Evolutionary conservation across 495 filamentous ascomycete species (phyloP).

Genomic region (Haplographium delicatum): DNA sequence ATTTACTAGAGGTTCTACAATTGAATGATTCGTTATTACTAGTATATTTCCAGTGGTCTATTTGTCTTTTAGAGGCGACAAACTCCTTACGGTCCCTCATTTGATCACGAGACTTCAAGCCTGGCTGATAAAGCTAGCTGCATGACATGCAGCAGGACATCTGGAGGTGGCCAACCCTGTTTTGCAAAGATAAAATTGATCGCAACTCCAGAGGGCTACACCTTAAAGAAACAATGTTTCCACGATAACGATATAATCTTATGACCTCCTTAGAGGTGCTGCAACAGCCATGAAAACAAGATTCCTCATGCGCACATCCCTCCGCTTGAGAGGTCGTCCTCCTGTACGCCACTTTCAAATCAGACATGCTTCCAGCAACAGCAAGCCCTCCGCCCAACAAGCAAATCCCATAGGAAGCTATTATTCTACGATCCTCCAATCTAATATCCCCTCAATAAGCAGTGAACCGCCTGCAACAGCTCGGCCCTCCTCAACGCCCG

Average conservation of each 20-base stretch:
- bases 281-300: slow-evolving; percentile 21
- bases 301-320: slow-evolving; percentile 15
- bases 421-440: slow-evolving; percentile 23
- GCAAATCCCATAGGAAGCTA: slow-evolving; percentile 25
- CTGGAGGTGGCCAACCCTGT: no score
- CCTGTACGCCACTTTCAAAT: slow-evolving; percentile 10
- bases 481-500: slow-evolving; percentile 4
- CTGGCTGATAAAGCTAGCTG: slow-evolving; percentile 6
- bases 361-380: slow-evolving; percentile 5
- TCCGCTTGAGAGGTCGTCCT: slow-evolving; percentile 19
- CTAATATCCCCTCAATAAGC: slow-evolving; percentile 5
- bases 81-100: neutral
- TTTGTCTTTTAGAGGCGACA: no score
- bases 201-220: neutral
- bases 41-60: no score
- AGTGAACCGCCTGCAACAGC: slow-evolving; percentile 18
- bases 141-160: no score
- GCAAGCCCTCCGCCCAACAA: slow-evolving; percentile 22
- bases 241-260: slow-evolving; percentile 10
- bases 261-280: neutral
- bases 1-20: no score
- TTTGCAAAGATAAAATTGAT: neutral
- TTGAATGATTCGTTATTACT: no score
- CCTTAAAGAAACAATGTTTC: slow-evolving; percentile 9
- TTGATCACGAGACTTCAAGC: slow-evolving; percentile 8